A percentile compares a stretch with the other conserved stretches of the same genome.
These are phyloP conservation scores for Trichoderma sp. DNA, from an alignment of 2,329 filamentous ascomycete species.

Conservation along the genomic window DNA sequence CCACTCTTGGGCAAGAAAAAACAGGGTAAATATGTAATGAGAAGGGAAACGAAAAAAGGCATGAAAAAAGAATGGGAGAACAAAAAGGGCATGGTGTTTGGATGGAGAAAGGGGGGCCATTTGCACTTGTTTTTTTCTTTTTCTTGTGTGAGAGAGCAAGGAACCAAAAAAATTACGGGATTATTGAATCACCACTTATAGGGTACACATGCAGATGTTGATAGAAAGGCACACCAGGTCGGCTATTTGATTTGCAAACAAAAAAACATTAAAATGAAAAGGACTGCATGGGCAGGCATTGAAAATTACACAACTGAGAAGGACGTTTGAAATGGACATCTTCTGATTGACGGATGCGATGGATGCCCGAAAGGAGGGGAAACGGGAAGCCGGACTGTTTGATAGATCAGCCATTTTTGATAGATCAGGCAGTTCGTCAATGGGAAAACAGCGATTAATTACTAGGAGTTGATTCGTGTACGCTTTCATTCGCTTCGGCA, in stretches of 20 bases:
- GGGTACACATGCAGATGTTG: not conserved
- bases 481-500: not conserved
- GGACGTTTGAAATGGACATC: not conserved
- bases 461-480: not conserved
- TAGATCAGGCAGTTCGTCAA: not conserved
- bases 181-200: not conserved
- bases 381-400: not conserved
- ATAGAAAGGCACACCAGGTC: not conserved
- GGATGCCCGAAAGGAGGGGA: not conserved
- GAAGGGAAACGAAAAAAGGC: not conserved
- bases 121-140: too few relatives aligned
- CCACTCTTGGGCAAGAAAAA: constrained; percentile 1
- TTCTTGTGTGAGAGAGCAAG: not conserved
- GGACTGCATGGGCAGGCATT: not conserved
- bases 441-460: not conserved
- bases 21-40: not conserved
- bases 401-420: not conserved
- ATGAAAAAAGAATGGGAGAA: not conserved
- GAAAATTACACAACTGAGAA: not conserved
- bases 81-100: not conserved
- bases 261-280: not conserved
- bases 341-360: not conserved
- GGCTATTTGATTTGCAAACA: not conserved
- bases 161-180: not conserved
- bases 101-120: not conserved